A percentile compares a stretch with the other conserved stretches of the same genome.
phyloP scores from a whole-genome alignment of 192 early-diverging fungal genomes.

The Coemansia sp. region DNA sequence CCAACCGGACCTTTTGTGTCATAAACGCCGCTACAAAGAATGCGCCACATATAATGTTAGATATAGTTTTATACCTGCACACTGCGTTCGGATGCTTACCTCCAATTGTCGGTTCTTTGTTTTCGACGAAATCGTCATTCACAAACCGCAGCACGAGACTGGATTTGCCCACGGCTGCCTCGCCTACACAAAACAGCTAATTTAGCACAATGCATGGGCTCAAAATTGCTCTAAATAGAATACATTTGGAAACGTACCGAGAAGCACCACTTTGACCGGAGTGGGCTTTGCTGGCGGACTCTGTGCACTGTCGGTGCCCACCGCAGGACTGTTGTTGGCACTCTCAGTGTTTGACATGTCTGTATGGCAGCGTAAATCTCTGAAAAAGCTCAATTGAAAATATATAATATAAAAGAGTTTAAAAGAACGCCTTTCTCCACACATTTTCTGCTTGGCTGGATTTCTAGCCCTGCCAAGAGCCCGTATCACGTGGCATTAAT shows the following conservation, averaged over 20 bases:
- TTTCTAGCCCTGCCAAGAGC: slow-evolving; percentile 2
- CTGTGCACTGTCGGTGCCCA: slow-evolving; percentile 14
- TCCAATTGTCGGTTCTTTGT: slow-evolving; percentile 99
- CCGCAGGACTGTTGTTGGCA: slow-evolving; percentile 20
- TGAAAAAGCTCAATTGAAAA: background rate
- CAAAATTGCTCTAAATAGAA: background rate
- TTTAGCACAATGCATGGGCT: slow-evolving; percentile 9
- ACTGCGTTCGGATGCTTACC: slow-evolving; percentile 18
- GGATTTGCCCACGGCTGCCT: slow-evolving; percentile 98
- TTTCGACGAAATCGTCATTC: slow-evolving; percentile 91
- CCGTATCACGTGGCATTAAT: slow-evolving; percentile 1
- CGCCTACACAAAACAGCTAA: slow-evolving; percentile 49
- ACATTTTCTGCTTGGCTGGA: background rate
- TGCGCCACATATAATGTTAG: background rate
- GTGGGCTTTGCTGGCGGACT: slow-evolving; percentile 69
- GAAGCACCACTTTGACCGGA: slow-evolving; percentile 96
- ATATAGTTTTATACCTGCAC: background rate
- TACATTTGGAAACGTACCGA: slow-evolving; percentile 47
- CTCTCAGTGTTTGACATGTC: slow-evolving; percentile 46
- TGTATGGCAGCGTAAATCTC: slow-evolving; percentile 1
- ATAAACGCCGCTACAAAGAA: slow-evolving; percentile 67
- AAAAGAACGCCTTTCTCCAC: background rate
- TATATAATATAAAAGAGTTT: slow-evolving; percentile 6
- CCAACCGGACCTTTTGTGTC: slow-evolving; percentile 91
- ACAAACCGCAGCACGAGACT: slow-evolving; percentile 94